phyloP scores from a whole-genome alignment of 805 yeast species.

The Geotrichum ghanense region DNA sequence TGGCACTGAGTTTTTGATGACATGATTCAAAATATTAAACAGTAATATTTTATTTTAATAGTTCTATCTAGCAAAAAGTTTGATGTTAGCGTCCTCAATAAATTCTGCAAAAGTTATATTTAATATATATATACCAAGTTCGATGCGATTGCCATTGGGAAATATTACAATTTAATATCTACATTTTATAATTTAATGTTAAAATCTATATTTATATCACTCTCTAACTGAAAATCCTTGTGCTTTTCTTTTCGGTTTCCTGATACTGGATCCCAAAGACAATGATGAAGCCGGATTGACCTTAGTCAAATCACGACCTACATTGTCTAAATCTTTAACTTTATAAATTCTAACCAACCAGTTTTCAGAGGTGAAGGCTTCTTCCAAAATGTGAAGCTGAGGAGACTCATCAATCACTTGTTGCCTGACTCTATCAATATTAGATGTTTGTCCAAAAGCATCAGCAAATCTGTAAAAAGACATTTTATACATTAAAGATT shows the following conservation, averaged over 20 bases:
- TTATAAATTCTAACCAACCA: constrained; percentile 94
- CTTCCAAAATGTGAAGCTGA: constrained; percentile 70
- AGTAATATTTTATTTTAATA: too few species aligned
- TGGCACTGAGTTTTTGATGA: too few species aligned
- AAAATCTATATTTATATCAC: too few species aligned
- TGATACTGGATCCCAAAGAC: neutral
- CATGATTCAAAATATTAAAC: too few species aligned
- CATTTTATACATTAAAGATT: constrained; percentile 91
- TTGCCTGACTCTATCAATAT: constrained; percentile 73
- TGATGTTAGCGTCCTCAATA: too few species aligned
- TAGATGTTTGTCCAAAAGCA: constrained; percentile 30
- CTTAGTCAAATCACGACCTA: constrained; percentile 46
- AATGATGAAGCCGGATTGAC: neutral
- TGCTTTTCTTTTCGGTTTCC: neutral
- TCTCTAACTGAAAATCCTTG: neutral
- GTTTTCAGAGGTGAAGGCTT: constrained; percentile 89
- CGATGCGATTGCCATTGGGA: too few species aligned
- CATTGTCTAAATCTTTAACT: constrained; percentile 76
- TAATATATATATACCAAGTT: too few species aligned
- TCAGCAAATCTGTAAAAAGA: constrained; percentile 79
- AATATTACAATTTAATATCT: too few species aligned
- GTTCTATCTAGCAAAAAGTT: too few species aligned
- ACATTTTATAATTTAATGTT: too few species aligned
- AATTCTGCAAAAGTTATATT: too few species aligned
- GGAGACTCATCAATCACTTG: constrained; percentile 48